Evolutionary conservation across 495 filamentous ascomycete genomes (phyloP), one percentile per base, ranked within the genome.

Genomic region (Chaetomium tenue): DNA sequence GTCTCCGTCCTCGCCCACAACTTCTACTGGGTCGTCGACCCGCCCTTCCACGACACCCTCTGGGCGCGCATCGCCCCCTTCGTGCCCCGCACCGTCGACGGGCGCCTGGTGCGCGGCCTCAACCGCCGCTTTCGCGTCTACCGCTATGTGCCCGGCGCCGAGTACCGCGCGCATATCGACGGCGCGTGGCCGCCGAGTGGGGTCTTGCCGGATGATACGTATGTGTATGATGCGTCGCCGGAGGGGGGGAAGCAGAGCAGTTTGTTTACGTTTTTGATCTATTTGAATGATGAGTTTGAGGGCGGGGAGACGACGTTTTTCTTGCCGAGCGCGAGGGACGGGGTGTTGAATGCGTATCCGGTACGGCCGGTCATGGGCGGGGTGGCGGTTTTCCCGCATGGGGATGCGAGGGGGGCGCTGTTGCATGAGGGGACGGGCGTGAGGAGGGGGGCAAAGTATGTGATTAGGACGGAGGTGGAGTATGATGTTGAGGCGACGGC

Each of bases 221-320:
- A 82, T 57, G 70, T 78, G 18, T 82, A 82, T 69, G 79, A 82
- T 56, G 68, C 71, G 5, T 80, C 78, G 23, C 80, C 78, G 13
- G 59, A 69, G 39, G 68, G 67, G 13, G 76, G 71, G 53, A 79
- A 77, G 62, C 80, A 82, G 66, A 81, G 77, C 39, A 79, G 76
- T 3, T 64, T 81, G 20, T 81, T 81, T 30, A 82, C 80, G 3
- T 81, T 82, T 68, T 66, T 83, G n/a, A 76, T 83, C 5, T 83
- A 83, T 59, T 65, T 83, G 26, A 83, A 82, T 52, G 80, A 83
- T 54, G 80, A 83, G 58, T 83, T 83, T 53, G 75, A 79, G 61
- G 78, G 72, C 26, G 80, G 80, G 39, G 79, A 83, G 66, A 83
- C 80, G 0, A 83, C 79, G 3, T 83, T 79, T 66, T 83, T 83